Evolutionary conservation across 139 green algal genomes (phyloP), one percentile per base, ranked within the genome.

Genomic region (Zygnema cylindricum): DNA sequence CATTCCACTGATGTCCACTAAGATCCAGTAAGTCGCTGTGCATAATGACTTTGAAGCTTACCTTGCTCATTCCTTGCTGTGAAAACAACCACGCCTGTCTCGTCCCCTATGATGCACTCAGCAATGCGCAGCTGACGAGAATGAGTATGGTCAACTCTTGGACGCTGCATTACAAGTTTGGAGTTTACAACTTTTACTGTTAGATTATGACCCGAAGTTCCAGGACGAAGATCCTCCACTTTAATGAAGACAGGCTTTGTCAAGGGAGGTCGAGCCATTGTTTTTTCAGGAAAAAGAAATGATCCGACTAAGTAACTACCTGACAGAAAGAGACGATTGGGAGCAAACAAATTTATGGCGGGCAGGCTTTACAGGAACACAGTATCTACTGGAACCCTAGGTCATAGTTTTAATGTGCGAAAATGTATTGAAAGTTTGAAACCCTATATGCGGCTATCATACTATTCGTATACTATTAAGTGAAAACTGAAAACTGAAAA

Each of bases 21-120:
- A 63, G 7, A 63, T 63, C 49, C 49, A 63, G 49, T 63, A 63
- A 16, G 16, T 63, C 7, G 7, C 7, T 63, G 7, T 63, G 49
- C 49, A 63, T 25, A 63, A 32, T 81, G 23, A 25, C 36, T 23
- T 36, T 7, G 38, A 86, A 86, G 30, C 95, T 73, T 57, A 91
- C 86, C 86, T 89, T 98, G 96, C 76, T 98, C 95, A 55, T 96
- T 96, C 3, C 94, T 84, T 0, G 95, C 95, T 0, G 95, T 95
- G 77, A 98, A 94, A 0, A 98, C 83, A 69, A 98, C 93, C 30
- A 93, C 84, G 30, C 95, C 96, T 0, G 94, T 97, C 21, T 94
- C 88, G 86, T 98, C 96, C 0, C 96, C 96, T 1, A 98, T 94
- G 0, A 98, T 84, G 82, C 94, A 97, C 81, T 98, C 96, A 3